Conservation (phyloP, 169 alveolate genomes). For the Pseudocohnilembus persalinus region DNA sequence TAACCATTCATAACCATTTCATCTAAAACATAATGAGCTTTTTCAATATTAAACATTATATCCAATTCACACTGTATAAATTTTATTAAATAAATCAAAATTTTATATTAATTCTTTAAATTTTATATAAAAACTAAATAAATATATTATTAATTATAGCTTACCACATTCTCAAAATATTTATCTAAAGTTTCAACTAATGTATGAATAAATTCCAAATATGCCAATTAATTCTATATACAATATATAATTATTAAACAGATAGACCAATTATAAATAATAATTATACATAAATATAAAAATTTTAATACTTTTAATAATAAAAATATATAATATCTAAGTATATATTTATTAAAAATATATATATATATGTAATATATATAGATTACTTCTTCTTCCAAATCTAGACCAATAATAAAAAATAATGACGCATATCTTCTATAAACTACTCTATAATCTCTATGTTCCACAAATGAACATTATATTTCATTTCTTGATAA, state of each 20-base stretch:
- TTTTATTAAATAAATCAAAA: constrained; percentile 3
- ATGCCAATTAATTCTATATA: constrained; percentile 94
- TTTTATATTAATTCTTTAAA: not conserved
- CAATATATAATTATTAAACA: not conserved
- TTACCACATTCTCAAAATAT: constrained; percentile 94
- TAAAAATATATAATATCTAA: too few relatives aligned
- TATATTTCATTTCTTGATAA: constrained; percentile 93
- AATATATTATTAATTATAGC: not conserved
- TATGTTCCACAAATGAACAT: constrained; percentile 96
- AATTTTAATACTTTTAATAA: too few relatives aligned
- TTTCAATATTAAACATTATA: constrained; percentile 83
- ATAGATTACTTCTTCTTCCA: constrained; percentile 67
- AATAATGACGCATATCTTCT: constrained; percentile 97
- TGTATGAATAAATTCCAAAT: constrained; percentile 97
- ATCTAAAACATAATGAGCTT: constrained; percentile 97
- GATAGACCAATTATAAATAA: too few relatives aligned
- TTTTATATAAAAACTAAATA: not conserved
- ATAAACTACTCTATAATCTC: constrained; percentile 92
- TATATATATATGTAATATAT: not conserved
- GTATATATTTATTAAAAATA: too few relatives aligned
- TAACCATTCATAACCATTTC: constrained; percentile 96
- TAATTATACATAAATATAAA: too few relatives aligned
- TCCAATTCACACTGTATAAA: constrained; percentile 91
- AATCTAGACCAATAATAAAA: constrained; percentile 93
- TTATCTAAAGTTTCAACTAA: constrained; percentile 97